phyloP scores from a whole-genome alignment of 257 asterid species.

The Prunella vulgaris region DNA sequence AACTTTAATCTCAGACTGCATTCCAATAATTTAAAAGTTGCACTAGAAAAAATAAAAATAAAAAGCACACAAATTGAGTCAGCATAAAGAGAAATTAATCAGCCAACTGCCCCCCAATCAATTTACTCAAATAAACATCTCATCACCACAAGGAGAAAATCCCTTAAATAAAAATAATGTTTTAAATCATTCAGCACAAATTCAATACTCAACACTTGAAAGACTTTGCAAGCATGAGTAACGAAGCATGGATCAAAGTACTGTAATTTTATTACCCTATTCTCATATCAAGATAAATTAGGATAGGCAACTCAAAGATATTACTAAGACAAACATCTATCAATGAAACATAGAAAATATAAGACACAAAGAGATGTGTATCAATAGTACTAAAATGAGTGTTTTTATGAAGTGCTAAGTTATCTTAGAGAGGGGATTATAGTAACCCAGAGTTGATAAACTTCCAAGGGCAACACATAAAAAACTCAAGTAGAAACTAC shows the following conservation, averaged over 20 bases:
- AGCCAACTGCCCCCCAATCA: constrained; percentile 4
- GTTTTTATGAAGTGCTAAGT: background rate
- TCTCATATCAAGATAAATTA: background rate
- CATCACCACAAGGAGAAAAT: background rate
- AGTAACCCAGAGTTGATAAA: background rate
- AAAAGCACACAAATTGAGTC: background rate
- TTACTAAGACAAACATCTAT: constrained; percentile 3
- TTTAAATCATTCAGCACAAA: background rate
- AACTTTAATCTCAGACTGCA: background rate
- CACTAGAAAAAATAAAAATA: background rate
- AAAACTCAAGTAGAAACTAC: background rate
- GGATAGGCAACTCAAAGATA: background rate
- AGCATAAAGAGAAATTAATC: background rate
- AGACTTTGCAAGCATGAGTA: background rate
- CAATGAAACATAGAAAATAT: background rate
- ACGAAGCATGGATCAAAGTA: background rate
- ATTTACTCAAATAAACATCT: background rate
- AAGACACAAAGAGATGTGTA: background rate
- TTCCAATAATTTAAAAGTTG: constrained; percentile 1
- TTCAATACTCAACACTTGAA: constrained; percentile 5
- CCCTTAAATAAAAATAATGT: background rate
- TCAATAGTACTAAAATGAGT: background rate
- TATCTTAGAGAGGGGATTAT: constrained; percentile 9
- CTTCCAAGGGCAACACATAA: background rate
- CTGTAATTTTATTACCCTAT: background rate